Percentiles rank a stretch among this genome's conserved stretches.
Evolutionary conservation across 768 basidiomycete species (phyloP).

Genomic region (Macrolepiota dolichaula): DNA sequence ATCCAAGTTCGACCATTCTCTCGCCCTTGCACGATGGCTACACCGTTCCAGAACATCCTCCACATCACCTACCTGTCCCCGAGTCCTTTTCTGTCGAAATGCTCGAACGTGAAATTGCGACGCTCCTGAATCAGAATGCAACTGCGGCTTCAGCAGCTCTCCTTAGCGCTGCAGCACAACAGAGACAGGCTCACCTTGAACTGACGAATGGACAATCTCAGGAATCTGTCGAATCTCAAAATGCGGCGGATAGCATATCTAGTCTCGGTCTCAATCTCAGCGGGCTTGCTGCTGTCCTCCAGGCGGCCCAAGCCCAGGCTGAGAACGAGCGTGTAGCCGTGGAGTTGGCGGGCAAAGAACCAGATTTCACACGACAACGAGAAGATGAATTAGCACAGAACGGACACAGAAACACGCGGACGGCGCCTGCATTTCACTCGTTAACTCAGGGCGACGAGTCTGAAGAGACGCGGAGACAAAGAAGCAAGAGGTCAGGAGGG

Average conservation of each 20-base stretch:
- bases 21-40: slow-evolving; percentile 35
- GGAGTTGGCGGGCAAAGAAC: slow-evolving; percentile 41
- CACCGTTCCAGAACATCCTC: slow-evolving; percentile 31
- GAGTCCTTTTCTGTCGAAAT: slow-evolving; percentile 65
- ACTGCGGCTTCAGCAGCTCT: slow-evolving; percentile 65
- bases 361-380: slow-evolving; percentile 40
- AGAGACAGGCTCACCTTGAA: slow-evolving; percentile 48
- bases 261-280: slow-evolving; percentile 56
- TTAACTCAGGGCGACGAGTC: slow-evolving; percentile 56
- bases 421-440: slow-evolving; percentile 76
- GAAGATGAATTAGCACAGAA: slow-evolving; percentile 42
- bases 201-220: slow-evolving; percentile 26
- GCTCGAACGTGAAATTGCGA: slow-evolving; percentile 76
- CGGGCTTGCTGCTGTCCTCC: slow-evolving; percentile 74
- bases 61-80: slow-evolving; percentile 33
- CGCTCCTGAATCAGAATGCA: slow-evolving; percentile 71
- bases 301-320: slow-evolving; percentile 69
- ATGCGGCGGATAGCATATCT: slow-evolving; percentile 29
- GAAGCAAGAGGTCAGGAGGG: slow-evolving; percentile 29
- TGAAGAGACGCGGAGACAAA: slow-evolving; percentile 22
- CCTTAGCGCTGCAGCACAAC: slow-evolving; percentile 64
- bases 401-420: slow-evolving; percentile 55
- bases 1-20: slow-evolving; percentile 32
- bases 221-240: slow-evolving; percentile 24
- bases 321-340: slow-evolving; percentile 36